These are phyloP conservation scores for Leishmania aethiopica DNA, from an alignment of 208 protist genomes.

Conservation along the genomic window DNA sequence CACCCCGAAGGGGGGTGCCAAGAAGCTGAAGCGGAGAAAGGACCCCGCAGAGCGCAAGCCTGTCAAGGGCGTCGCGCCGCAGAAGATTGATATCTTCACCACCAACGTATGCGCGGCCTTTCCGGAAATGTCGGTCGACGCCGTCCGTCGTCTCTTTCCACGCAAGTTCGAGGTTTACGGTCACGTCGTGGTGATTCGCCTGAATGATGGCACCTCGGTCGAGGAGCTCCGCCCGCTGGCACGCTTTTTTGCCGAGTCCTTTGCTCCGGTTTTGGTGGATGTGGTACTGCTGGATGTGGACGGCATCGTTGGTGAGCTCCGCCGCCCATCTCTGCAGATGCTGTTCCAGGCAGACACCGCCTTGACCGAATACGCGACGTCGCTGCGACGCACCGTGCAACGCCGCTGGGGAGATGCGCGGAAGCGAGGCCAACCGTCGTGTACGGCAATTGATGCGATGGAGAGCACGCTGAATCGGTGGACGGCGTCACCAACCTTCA, in stretches of 20 bases:
- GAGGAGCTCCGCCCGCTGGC: conserved; percentile 51
- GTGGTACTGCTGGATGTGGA: conserved; percentile 72
- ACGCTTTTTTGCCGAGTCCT: conserved; percentile 57
- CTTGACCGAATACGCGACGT: conserved; percentile 11
- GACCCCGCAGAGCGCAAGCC: not conserved
- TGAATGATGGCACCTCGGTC: conserved; percentile 52
- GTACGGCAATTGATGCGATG: conserved; percentile 24
- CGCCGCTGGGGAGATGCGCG: conserved; percentile 16
- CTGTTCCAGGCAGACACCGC: conserved; percentile 30
- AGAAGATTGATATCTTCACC: conserved; percentile 67
- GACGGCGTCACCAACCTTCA: conserved; percentile 63
- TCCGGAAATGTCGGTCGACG: conserved; percentile 22
- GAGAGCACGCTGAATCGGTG: conserved; percentile 25
- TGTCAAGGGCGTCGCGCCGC: conserved; percentile 26
- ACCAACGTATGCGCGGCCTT: conserved; percentile 21
- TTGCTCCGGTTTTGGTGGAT: conserved; percentile 65
- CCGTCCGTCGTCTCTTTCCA: conserved; percentile 51
- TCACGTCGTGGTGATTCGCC: conserved; percentile 80
- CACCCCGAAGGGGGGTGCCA: not conserved
- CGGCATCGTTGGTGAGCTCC: conserved; percentile 82
- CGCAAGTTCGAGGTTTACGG: conserved; percentile 81
- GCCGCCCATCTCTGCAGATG: conserved; percentile 53
- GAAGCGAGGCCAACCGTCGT: not conserved
- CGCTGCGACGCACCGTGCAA: conserved; percentile 13
- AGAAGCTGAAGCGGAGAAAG: not conserved